A percentile compares a stretch with the other conserved stretches of the same genome.
Evolutionary conservation across 495 filamentous ascomycete genomes (phyloP).

Genomic region (Penicillium coprophilum): DNA sequence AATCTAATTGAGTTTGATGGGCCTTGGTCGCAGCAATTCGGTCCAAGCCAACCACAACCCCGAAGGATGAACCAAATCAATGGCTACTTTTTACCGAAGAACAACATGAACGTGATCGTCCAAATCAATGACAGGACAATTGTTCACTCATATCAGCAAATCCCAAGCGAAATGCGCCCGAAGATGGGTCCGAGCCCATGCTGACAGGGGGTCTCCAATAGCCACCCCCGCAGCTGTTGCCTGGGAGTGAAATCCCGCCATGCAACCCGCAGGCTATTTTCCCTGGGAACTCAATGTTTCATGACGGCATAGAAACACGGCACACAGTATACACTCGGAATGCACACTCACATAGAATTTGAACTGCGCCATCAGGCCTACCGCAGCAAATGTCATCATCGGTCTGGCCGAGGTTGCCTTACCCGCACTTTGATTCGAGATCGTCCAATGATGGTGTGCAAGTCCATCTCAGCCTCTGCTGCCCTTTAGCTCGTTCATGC

Average conservation of each 20-base stretch:
- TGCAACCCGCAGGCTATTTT: not conserved
- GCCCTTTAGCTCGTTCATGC: constrained; percentile 6
- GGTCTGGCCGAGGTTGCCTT: constrained; percentile 3
- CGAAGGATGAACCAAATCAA: not conserved
- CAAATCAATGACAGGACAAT: not conserved
- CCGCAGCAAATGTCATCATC: not conserved
- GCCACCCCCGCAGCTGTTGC: constrained; percentile 10
- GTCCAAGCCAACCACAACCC: not conserved
- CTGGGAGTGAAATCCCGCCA: constrained; percentile 3
- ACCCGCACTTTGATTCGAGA: constrained; percentile 9
- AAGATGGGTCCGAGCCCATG: constrained; percentile 12
- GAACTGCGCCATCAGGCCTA: not conserved
- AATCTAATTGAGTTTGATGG: constrained; percentile 21
- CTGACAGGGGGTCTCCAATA: constrained; percentile 9
- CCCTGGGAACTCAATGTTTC: not conserved
- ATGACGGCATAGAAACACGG: not conserved
- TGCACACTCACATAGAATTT: not conserved
- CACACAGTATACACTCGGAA: not conserved
- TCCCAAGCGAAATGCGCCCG: constrained; percentile 3
- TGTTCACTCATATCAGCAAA: not conserved
- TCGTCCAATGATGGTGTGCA: constrained; percentile 17
- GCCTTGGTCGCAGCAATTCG: not conserved
- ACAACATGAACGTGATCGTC: not conserved
- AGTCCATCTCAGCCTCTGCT: constrained; percentile 16
- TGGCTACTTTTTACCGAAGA: not conserved